Evolutionary conservation across 495 filamentous ascomycete species (phyloP), one percentile per base, ranked within the genome.

Genomic region (Aspergillus ostianus): DNA sequence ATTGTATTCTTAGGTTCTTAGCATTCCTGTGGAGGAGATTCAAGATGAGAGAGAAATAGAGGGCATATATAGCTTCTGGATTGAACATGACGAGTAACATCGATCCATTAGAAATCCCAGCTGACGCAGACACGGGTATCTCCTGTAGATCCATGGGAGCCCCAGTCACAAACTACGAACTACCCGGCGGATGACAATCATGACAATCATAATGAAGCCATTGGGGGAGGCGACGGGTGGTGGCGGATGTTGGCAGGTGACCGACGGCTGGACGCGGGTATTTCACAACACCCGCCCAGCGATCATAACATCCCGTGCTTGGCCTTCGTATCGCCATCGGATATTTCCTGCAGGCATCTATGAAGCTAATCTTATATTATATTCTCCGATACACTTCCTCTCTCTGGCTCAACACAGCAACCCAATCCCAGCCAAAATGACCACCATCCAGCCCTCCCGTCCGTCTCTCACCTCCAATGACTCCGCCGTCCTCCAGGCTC

Each of bases 401-500:
- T 1, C 10, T 12, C 30, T 3, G 6, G 6, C 30, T 32, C 30
- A 4, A 41, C 36, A 41, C 13, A 13, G 2, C 12, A 6, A 15
- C 2, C 9, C 13, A 1, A 15, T 15, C 3, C 13, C 9, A 17
- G 3, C 41, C 57, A 62, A 55, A 19, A 70, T 71, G 67, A 56
- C 67, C 51, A 73, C 64, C 27, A 82, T 86, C 79, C 64, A 77
- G 21, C 63, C 77, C 44, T 62, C 70, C 21, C 67, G 66, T 56
- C 79, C 69, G 68, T 77, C 36, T 50, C 84, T 96, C 27, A 87
- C 86, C 56, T 71, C 72, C 26, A 88, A 88, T 66, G 91, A 95
- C 72, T 71, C 85, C 59, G 80, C 84, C 36, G 84, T 93, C 60
- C 84, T 94, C 47, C 77, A 86, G 64, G 87, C 89, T 55, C 87